Evolutionary conservation across 1,284 basidiomycete species (phyloP).

Genomic region (Thelephora terrestris): DNA sequence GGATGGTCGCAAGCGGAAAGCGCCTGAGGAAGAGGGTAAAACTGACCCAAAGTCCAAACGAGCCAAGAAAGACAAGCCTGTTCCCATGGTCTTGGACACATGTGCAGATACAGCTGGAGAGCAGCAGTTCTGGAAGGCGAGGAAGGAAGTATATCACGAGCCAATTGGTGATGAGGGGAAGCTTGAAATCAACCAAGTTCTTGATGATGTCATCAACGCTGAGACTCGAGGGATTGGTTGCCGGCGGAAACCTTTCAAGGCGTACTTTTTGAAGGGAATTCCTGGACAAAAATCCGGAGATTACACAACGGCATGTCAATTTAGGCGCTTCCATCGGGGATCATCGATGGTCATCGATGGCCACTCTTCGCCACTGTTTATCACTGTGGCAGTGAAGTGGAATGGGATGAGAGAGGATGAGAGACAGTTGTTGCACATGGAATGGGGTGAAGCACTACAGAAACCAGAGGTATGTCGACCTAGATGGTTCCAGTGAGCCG

Average conservation of each 20-base stretch:
- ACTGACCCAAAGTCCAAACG: background rate
- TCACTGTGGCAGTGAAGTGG: too few species aligned
- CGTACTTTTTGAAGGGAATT: constrained; percentile 8
- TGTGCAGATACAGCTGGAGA: background rate
- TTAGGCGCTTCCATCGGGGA: too few species aligned
- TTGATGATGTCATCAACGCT: constrained; percentile 8
- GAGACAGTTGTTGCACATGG: too few species aligned
- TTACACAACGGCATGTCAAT: too few species aligned
- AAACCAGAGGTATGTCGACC: too few species aligned
- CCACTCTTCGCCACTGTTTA: too few species aligned
- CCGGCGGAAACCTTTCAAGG: constrained; percentile 3
- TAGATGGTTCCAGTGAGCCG: too few species aligned
- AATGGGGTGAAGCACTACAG: too few species aligned
- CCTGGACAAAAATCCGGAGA: too few species aligned
- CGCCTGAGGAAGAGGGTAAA: background rate
- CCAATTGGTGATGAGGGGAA: background rate
- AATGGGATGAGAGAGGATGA: too few species aligned
- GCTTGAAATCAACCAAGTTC: background rate
- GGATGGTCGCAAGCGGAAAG: background rate
- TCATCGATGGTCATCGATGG: too few species aligned
- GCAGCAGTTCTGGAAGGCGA: background rate
- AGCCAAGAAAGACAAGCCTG: background rate
- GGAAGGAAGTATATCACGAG: background rate
- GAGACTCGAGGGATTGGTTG: constrained; percentile 1
- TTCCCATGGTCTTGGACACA: background rate